Percentiles rank a stretch among this genome's conserved stretches.
Conservation (phyloP, 129 eudicot species). For the Ambrosia artemisiifolia region DNA sequence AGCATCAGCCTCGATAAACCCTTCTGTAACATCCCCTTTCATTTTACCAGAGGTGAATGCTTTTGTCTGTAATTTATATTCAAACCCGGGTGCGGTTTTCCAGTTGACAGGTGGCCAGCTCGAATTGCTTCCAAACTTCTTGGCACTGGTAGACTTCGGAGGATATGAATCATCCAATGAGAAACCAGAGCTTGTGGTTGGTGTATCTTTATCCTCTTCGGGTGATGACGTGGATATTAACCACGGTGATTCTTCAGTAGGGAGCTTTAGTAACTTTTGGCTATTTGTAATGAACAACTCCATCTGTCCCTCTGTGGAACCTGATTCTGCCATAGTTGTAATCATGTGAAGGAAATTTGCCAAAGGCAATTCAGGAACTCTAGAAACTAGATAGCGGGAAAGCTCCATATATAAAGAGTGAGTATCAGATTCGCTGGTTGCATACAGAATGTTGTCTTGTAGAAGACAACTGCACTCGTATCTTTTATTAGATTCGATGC, state of each 20-base stretch:
- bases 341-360: constrained; percentile 94
- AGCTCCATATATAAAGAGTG: constrained; percentile 74
- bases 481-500: constrained; percentile 48
- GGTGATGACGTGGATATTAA: constrained; percentile 32
- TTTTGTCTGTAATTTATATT: constrained; percentile 25
- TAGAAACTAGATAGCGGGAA: constrained; percentile 53
- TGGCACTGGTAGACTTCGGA: constrained; percentile 21
- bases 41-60: constrained; percentile 12
- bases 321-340: constrained; percentile 75
- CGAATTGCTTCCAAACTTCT: constrained; percentile 39
- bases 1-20: constrained; percentile 3
- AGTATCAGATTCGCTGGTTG: constrained; percentile 57
- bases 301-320: constrained; percentile 67
- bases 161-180: constrained; percentile 29
- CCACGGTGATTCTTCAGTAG: constrained; percentile 66
- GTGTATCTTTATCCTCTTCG: constrained; percentile 26
- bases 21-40: constrained; percentile 10
- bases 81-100: constrained; percentile 86
- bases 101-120: constrained; percentile 84
- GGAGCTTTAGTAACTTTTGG: constrained; percentile 74
- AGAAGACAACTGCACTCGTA: constrained; percentile 56
- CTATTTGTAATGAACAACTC: constrained; percentile 66
- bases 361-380: constrained; percentile 57
- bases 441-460: constrained; percentile 59
- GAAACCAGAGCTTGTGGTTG: constrained; percentile 12